phyloP scores from a whole-genome alignment of 257 asterid species.

The Solanum medicagineum region DNA sequence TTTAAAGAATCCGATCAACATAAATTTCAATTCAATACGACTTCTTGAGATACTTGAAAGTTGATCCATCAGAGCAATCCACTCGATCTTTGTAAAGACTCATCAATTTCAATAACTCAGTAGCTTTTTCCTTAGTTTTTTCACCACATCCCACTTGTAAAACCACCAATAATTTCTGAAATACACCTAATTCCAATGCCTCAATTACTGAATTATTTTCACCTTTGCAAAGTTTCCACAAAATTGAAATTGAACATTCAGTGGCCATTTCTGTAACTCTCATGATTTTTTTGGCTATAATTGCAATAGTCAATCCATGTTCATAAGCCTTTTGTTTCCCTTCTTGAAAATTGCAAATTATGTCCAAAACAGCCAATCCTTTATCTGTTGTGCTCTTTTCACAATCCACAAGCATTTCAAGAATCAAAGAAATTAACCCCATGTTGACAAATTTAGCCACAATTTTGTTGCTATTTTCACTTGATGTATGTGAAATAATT shows the following conservation, averaged over 20 bases:
- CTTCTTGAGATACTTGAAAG: conserved; percentile 47
- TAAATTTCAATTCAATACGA: conserved; percentile 4
- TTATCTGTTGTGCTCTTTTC: conserved; percentile 40
- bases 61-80: conserved; percentile 54
- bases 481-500: conserved; percentile 7
- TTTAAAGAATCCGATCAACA: background rate
- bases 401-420: conserved; percentile 62
- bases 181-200: conserved; percentile 61
- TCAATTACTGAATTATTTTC: conserved; percentile 26
- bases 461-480: background rate
- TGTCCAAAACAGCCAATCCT: conserved; percentile 44
- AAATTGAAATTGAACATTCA: conserved; percentile 28
- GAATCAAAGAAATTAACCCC: conserved; percentile 42
- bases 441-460: conserved; percentile 18
- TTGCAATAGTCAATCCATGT: conserved; percentile 45
- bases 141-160: conserved; percentile 63
- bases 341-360: conserved; percentile 21
- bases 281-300: conserved; percentile 63
- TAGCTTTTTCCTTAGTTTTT: conserved; percentile 44
- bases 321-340: conserved; percentile 30
- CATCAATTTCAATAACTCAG: conserved; percentile 63
- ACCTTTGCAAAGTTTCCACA: conserved; percentile 50
- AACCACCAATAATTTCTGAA: conserved; percentile 68
- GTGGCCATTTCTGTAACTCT: conserved; percentile 57
- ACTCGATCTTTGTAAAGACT: conserved; percentile 39